phyloP scores from a whole-genome alignment of 495 filamentous ascomycete species.

The Aspergillus bridgeri region DNA sequence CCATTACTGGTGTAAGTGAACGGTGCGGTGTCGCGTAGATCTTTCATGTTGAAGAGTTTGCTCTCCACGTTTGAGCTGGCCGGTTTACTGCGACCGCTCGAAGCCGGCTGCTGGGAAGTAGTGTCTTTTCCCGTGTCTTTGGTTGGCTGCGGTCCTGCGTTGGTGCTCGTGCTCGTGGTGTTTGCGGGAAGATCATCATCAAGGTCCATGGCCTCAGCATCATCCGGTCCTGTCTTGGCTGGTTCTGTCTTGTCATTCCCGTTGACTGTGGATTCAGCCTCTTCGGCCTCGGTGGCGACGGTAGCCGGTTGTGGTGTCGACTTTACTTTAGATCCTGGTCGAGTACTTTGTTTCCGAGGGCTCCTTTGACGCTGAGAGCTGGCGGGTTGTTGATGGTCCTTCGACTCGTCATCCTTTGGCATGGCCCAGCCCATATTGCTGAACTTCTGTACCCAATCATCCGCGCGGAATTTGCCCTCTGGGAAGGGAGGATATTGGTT shows the following conservation, averaged over 20 bases:
- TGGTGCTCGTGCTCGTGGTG: conserved; percentile 1
- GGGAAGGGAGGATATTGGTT: conserved; percentile 34
- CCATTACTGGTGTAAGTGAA: conserved; percentile 53
- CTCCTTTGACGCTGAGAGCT: conserved; percentile 32
- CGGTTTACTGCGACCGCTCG: conserved; percentile 36
- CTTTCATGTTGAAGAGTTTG: conserved; percentile 51
- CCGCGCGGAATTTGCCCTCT: conserved; percentile 55
- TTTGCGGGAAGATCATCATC: conserved; percentile 36
- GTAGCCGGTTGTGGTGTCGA: conserved; percentile 32
- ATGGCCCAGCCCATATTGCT: conserved; percentile 52
- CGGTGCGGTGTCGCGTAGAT: conserved; percentile 65
- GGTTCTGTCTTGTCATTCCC: conserved; percentile 13
- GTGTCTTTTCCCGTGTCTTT: conserved; percentile 7
- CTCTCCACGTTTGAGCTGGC: conserved; percentile 41
- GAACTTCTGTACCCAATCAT: conserved; percentile 65
- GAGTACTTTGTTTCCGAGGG: conserved; percentile 32
- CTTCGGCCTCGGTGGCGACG: conserved; percentile 44
- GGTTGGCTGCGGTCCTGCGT: conserved; percentile 1
- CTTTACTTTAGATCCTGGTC: conserved; percentile 24
- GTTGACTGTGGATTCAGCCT: conserved; percentile 31
- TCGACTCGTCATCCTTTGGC: conserved; percentile 33
- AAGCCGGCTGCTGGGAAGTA: conserved; percentile 19
- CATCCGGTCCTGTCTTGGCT: conserved; percentile 12
- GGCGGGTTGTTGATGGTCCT: conserved; percentile 24
- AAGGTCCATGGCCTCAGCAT: conserved; percentile 49